A percentile compares a stretch with the other conserved stretches of the same genome.
Evolutionary conservation across 75 land plant species (phyloP).

Genomic region (Adiantum capillusveneris): DNA sequence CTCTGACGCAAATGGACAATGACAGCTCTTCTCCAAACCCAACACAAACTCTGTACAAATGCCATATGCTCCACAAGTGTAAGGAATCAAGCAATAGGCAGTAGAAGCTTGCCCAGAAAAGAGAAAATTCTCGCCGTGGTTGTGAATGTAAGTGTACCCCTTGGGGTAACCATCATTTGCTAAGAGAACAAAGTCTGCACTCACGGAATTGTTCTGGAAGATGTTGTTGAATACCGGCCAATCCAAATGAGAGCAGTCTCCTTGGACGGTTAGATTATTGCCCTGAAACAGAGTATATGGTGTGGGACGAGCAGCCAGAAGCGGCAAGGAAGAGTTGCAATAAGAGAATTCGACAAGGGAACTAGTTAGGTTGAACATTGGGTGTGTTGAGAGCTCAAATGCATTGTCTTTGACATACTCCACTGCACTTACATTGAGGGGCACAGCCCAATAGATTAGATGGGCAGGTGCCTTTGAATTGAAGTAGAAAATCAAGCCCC

Average conservation of each 20-base stretch:
- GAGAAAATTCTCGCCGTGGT: not conserved
- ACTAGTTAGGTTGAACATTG: too few relatives aligned
- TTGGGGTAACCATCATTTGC: slow-evolving; percentile 5
- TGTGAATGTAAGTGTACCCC: slow-evolving; percentile 32
- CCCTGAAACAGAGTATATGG: too few relatives aligned
- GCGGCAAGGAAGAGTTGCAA: too few relatives aligned
- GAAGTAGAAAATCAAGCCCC: slow-evolving; percentile 20
- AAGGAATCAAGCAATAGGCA: not conserved
- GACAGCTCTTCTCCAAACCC: not conserved
- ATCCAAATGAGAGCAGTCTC: too few relatives aligned
- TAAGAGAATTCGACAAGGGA: too few relatives aligned
- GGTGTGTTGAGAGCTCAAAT: not conserved
- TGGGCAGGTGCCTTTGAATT: not conserved
- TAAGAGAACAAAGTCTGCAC: too few relatives aligned
- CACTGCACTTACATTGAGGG: not conserved
- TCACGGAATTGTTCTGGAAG: too few relatives aligned
- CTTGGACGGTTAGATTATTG: too few relatives aligned
- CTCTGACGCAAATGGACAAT: not conserved
- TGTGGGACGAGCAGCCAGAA: too few relatives aligned
- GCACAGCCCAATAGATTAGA: not conserved
- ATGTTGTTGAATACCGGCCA: too few relatives aligned
- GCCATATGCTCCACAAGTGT: not conserved
- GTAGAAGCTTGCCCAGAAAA: not conserved
- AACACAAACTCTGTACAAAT: not conserved
- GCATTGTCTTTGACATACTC: not conserved